Percentiles rank a stretch among this genome's conserved stretches.
Conservation (phyloP, 495 filamentous ascomycete genomes). For the Aspergillus diversus region DNA sequence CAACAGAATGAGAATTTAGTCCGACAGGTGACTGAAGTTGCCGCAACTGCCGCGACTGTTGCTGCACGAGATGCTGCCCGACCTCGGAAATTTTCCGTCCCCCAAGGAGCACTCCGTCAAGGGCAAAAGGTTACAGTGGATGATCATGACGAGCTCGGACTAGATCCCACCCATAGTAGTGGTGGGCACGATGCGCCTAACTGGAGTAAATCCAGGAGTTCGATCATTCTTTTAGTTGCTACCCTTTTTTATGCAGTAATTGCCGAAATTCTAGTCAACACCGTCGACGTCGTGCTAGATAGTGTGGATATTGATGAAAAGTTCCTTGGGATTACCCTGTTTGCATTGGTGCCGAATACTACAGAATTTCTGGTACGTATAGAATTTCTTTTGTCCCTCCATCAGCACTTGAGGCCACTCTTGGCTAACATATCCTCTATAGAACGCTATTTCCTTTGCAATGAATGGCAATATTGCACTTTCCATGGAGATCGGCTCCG, state of each 20-base stretch:
- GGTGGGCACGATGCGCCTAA: constrained; percentile 98
- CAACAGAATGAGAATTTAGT: constrained; percentile 80
- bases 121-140: constrained; percentile 34
- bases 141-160: constrained; percentile 46
- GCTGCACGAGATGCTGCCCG: constrained; percentile 79
- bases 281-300: constrained; percentile 90
- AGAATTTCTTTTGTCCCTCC: not conserved
- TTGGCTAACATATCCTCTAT: constrained; percentile 36
- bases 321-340: constrained; percentile 96
- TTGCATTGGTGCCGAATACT: constrained; percentile 96
- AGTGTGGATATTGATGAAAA: constrained; percentile 94
- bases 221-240: constrained; percentile 84
- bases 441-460: constrained; percentile 99
- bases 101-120: constrained; percentile 36
- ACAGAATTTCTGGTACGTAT: constrained; percentile 89
- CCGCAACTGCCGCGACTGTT: constrained; percentile 86
- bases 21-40: constrained; percentile 86
- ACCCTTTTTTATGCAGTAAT: constrained; percentile 94
- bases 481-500: constrained; percentile 98
- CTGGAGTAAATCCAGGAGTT: constrained; percentile 90
- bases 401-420: not conserved
- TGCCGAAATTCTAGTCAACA: constrained; percentile 95
- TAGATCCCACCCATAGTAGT: constrained; percentile 42
- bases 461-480: constrained; percentile 99
- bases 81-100: constrained; percentile 49